phyloP scores from a whole-genome alignment of 441 rosid species.

The Syzygium syzygioides region DNA sequence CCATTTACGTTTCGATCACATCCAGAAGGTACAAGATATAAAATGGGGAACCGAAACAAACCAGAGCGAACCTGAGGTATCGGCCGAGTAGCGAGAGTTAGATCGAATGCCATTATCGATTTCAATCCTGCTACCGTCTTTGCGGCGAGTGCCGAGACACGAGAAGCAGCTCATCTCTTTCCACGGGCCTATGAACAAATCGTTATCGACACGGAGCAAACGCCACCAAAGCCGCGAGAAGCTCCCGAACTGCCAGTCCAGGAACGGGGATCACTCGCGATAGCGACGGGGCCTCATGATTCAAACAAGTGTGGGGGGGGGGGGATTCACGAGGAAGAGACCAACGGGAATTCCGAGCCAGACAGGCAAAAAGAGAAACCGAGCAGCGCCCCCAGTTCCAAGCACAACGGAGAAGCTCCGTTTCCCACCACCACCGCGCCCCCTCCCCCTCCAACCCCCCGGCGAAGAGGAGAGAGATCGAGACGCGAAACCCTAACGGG shows the following conservation, averaged over 20 bases:
- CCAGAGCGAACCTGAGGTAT: conserved; percentile 36
- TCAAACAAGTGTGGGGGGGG: not conserved
- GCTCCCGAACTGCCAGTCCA: not conserved
- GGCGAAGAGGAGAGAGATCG: not conserved
- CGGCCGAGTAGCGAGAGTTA: conserved; percentile 29
- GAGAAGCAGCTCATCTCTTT: conserved; percentile 69
- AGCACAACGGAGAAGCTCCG: not conserved
- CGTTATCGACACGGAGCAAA: not conserved
- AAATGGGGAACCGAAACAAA: not conserved
- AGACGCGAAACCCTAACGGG: not conserved
- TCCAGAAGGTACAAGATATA: not conserved
- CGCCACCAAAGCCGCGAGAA: not conserved
- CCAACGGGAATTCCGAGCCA: not conserved
- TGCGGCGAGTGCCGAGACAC: conserved; percentile 39
- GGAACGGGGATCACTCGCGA: not conserved
- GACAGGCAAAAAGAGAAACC: not conserved
- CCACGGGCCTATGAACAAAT: not conserved
- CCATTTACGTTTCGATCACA: not conserved
- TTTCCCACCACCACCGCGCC: not conserved
- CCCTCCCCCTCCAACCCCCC: not conserved
- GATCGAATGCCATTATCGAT: conserved; percentile 48
- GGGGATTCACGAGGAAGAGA: not conserved
- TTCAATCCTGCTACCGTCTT: conserved; percentile 49
- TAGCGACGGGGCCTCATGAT: not conserved
- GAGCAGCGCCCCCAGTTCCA: not conserved